A percentile compares a stretch with the other conserved stretches of the same genome.
These are phyloP conservation scores for Globisporangium spinosum DNA, from an alignment of 352 stramenopile genomes.

Conservation along the genomic window DNA sequence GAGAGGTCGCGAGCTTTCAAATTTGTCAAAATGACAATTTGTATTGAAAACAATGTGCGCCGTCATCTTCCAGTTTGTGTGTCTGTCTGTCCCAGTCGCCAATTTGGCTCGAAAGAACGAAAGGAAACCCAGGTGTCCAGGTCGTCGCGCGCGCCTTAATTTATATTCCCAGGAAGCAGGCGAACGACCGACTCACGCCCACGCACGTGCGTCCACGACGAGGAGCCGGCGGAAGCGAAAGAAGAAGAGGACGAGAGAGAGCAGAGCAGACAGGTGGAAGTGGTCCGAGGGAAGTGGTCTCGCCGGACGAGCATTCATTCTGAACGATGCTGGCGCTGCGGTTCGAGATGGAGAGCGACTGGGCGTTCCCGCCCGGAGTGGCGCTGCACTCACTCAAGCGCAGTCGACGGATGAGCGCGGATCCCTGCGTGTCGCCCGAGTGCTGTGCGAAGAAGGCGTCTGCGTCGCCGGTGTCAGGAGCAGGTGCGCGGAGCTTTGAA, in stretches of 20 bases:
- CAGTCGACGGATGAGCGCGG: neutral
- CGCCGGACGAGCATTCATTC: constrained; percentile 13
- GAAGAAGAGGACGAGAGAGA: neutral
- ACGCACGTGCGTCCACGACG: too few relatives aligned
- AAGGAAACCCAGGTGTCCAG: too few relatives aligned
- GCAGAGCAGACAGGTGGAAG: neutral
- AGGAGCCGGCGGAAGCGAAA: too few relatives aligned
- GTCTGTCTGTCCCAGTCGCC: too few relatives aligned
- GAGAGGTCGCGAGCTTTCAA: too few relatives aligned
- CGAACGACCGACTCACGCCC: too few relatives aligned
- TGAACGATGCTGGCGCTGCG: constrained; percentile 14
- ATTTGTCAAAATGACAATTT: too few relatives aligned
- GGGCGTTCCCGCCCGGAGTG: neutral
- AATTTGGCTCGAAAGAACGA: too few relatives aligned
- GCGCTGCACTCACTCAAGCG: constrained; percentile 8
- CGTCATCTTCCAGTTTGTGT: too few relatives aligned
- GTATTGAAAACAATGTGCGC: too few relatives aligned
- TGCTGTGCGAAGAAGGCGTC: neutral
- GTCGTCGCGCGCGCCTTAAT: too few relatives aligned
- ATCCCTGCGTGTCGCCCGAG: constrained; percentile 4
- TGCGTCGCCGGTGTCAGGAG: neutral
- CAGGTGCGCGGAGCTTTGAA: constrained; percentile 7
- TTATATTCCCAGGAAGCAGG: too few relatives aligned
- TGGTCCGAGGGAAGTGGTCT: constrained; percentile 26
- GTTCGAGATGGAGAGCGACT: constrained; percentile 11